Percentiles rank a stretch among this genome's conserved stretches.
Evolutionary conservation across 2,329 filamentous ascomycete genomes (phyloP).

Genomic region (Didymosphaeria variabile): DNA sequence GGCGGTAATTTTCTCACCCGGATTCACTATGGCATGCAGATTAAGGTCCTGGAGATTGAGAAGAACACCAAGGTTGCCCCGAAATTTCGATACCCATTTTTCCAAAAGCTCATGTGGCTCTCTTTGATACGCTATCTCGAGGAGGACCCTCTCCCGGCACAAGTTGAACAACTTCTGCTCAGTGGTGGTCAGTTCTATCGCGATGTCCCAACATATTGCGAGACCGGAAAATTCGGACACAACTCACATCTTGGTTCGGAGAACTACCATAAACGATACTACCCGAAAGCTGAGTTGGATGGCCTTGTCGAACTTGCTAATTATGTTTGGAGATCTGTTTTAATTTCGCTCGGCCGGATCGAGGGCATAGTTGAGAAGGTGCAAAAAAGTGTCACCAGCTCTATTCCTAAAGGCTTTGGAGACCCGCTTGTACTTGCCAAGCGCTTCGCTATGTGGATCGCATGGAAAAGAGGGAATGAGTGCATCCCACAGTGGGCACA

Average conservation of each 20-base stretch:
- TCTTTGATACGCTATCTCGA: constrained; percentile 70
- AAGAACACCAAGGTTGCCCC: constrained; percentile 71
- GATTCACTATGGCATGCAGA: constrained; percentile 72
- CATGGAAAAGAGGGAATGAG: constrained; percentile 74
- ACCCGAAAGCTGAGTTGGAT: constrained; percentile 69
- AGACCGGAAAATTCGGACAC: constrained; percentile 64
- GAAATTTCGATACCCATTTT: constrained; percentile 73
- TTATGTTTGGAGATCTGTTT: constrained; percentile 70
- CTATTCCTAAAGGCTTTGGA: constrained; percentile 69
- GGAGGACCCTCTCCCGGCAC: constrained; percentile 68
- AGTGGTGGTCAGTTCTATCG: constrained; percentile 66
- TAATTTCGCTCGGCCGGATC: constrained; percentile 68
- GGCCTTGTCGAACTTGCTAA: constrained; percentile 67
- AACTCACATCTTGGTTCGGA: constrained; percentile 61
- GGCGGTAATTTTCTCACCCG: constrained; percentile 75
- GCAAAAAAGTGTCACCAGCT: constrained; percentile 67
- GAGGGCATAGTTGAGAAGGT: constrained; percentile 68
- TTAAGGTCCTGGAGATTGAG: constrained; percentile 71
- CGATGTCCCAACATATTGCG: constrained; percentile 65
- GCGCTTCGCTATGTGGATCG: constrained; percentile 70
- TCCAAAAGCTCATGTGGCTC: constrained; percentile 76
- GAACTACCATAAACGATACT: constrained; percentile 68
- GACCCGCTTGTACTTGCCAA: constrained; percentile 69
- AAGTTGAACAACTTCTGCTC: constrained; percentile 64
- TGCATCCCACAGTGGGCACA: constrained; percentile 69